Base-by-base conservation (phyloP, 768 basidiomycete species). In the Coprinellus micaceus region DNA sequence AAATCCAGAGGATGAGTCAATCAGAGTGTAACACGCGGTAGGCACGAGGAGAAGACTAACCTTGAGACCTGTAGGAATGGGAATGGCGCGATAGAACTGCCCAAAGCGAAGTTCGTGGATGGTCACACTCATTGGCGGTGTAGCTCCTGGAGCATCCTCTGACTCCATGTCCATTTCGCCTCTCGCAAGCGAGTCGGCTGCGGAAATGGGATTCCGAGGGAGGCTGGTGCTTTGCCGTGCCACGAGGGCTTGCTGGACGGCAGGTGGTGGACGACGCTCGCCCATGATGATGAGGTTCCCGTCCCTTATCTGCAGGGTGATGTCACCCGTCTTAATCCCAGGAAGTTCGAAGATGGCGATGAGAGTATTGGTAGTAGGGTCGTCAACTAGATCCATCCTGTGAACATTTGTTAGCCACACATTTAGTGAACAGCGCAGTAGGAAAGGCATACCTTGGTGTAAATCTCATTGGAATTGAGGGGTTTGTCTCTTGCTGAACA, bases 381-480 rank as follows among this genome's bases (percentile, higher is more conserved):
- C 72, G 47, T 79, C 74, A 15, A 77, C 63, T 17, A 78, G 58
- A 53, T 77, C 77, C 70, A 77, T 73, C 47, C 79, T 79, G n/a
- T n/a, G 53, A 37, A 57, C 61, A 56, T 43, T 48, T 40, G 19
- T n/a, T 22, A 43, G 29, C 48, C 37, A 11, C 39, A 49, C 3
- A 6, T 45, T 40, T 12, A 40, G 28, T 33, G 22, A 7, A 55
- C 25, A 24, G 30, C 25, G 28, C n/a, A 29, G 54, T 25, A 44
- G 21, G 24, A 26, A 2, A 10, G n/a, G 58, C 61, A n/a, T 56
- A 66, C 66, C 64, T 60, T 56, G 67, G 67, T 15, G 60, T 63
- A 50, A 64, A 69, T 9, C 58, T 51, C n/a, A 59, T 49, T 29
- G 58, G 58, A 12, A 47, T 39, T n/a, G 54, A 40, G 26, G 53